Percentiles rank a stretch among this genome's conserved stretches.
phyloP scores from a whole-genome alignment of 2,329 filamentous ascomycete genomes.

The Neospermospora avenae region DNA sequence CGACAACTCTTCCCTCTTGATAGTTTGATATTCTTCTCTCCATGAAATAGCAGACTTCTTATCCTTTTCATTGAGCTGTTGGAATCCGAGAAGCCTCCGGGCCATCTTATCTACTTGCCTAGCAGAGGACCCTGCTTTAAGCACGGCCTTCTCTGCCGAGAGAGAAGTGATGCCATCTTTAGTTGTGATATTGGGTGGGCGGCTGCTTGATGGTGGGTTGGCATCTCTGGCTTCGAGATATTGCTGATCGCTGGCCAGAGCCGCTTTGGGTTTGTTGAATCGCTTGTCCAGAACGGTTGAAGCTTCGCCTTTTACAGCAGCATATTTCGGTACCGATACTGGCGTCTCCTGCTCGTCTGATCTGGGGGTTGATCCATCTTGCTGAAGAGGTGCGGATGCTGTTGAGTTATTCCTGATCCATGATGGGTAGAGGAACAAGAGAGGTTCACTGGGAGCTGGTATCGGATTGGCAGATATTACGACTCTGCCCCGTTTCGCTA shows the following conservation, averaged over 20 bases:
- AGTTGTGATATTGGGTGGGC: slow-evolving; percentile 5
- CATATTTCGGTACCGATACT: not conserved
- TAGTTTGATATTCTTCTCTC: slow-evolving; percentile 11
- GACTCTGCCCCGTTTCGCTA: slow-evolving; percentile 40
- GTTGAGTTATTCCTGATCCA: slow-evolving; percentile 36
- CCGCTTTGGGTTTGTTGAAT: slow-evolving; percentile 2
- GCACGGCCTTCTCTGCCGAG: not conserved
- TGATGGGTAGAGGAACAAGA: slow-evolving; percentile 44
- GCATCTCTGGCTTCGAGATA: not conserved
- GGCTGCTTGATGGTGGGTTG: not conserved
- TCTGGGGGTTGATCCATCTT: not conserved
- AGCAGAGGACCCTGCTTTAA: not conserved
- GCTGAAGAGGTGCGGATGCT: not conserved
- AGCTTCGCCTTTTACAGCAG: not conserved
- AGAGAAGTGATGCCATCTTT: slow-evolving; percentile 1
- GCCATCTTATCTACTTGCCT: not conserved
- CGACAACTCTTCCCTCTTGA: slow-evolving; percentile 1
- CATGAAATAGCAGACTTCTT: not conserved
- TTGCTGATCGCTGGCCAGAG: not conserved
- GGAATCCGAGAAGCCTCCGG: not conserved
- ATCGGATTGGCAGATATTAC: slow-evolving; percentile 38
- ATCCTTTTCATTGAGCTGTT: not conserved
- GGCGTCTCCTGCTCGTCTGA: not conserved
- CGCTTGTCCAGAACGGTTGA: not conserved
- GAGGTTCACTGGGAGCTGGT: slow-evolving; percentile 40